Percentiles rank a stretch among this genome's conserved stretches.
Conservation (phyloP, 2,329 filamentous ascomycete genomes). For the Microsporum ferrugineum region DNA sequence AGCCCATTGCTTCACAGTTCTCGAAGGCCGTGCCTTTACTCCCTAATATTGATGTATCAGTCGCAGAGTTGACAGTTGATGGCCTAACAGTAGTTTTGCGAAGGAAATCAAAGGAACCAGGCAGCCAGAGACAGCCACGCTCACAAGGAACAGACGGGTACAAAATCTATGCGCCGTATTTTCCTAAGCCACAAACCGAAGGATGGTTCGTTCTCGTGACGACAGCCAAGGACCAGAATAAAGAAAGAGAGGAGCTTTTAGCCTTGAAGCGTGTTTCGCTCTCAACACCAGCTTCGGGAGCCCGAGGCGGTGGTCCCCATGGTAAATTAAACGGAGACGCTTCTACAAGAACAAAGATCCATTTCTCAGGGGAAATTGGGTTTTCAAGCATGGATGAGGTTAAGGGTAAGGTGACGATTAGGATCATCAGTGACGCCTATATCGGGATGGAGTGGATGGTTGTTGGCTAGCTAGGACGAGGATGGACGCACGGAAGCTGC, state of each 20-base stretch:
- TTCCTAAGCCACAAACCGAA: conserved; percentile 89
- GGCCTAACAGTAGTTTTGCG: conserved; percentile 40
- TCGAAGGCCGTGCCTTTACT: conserved; percentile 53
- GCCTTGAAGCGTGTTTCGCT: conserved; percentile 80
- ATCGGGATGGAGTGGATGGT: conserved; percentile 57
- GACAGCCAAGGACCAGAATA: conserved; percentile 18
- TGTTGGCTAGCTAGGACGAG: not conserved
- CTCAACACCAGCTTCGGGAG: conserved; percentile 31
- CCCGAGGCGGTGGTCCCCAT: conserved; percentile 14
- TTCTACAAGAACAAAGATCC: conserved; percentile 12
- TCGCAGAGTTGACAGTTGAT: conserved; percentile 50
- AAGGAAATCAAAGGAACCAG: conserved; percentile 6
- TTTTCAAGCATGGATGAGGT: conserved; percentile 5
- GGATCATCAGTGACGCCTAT: conserved; percentile 79
- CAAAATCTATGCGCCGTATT: conserved; percentile 73
- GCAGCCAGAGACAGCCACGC: not conserved
- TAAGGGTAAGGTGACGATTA: conserved; percentile 41
- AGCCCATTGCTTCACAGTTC: conserved; percentile 25
- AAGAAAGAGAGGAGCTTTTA: conserved; percentile 57
- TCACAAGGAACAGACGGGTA: conserved; percentile 50
- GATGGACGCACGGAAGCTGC: not conserved
- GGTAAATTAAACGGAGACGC: conserved; percentile 12
- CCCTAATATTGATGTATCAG: conserved; percentile 55
- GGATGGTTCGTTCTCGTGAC: conserved; percentile 80
- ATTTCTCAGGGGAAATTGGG: conserved; percentile 5